These are phyloP conservation scores for Capsicum chinense DNA, from an alignment of 257 asterid species.

Conservation along the genomic window DNA sequence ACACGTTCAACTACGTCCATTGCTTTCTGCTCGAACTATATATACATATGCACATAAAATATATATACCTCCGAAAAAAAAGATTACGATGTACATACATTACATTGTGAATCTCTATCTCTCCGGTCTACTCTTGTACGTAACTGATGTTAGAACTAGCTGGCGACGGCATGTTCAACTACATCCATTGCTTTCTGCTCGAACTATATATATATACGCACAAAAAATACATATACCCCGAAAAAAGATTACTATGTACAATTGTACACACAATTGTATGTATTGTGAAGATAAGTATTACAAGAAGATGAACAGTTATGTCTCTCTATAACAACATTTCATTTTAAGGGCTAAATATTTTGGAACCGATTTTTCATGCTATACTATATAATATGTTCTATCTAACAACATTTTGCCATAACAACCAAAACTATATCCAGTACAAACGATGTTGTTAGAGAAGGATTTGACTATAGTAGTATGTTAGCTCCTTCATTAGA, in stretches of 20 bases:
- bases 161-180: not conserved
- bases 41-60: not conserved
- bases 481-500: not conserved
- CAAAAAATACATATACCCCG: not conserved
- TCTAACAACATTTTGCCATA: too few species aligned
- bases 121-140: not conserved
- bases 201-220: not conserved
- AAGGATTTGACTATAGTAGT: too few species aligned
- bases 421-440: not conserved
- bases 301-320: not conserved
- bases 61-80: not conserved
- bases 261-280: not conserved
- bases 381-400: too few species aligned
- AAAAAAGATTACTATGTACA: not conserved
- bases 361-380: not conserved
- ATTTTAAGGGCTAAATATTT: not conserved
- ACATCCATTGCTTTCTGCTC: not conserved
- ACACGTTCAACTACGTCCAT: not conserved
- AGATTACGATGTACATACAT: not conserved
- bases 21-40: not conserved
- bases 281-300: not conserved
- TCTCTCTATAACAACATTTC: not conserved
- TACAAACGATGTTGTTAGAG: not conserved
- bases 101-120: not conserved
- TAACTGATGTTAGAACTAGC: not conserved